Evolutionary conservation across 495 filamentous ascomycete species (phyloP).

Genomic region (Podospora comata): DNA sequence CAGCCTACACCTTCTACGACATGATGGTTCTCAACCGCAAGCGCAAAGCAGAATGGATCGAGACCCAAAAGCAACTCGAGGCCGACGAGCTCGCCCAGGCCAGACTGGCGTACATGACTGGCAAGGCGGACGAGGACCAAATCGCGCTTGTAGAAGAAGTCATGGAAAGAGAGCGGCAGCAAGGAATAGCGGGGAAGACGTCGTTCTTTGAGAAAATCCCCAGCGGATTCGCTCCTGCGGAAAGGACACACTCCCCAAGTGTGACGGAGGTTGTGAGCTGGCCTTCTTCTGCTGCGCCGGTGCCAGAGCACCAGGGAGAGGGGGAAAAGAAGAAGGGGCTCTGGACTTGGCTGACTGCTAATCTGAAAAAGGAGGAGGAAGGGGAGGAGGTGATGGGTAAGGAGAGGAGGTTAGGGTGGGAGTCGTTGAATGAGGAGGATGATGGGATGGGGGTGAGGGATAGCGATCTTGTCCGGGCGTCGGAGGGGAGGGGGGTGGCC

Average conservation of each 20-base stretch:
- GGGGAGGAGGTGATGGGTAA: constrained; percentile 22
- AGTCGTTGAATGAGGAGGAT: constrained; percentile 39
- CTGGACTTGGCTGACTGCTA: constrained; percentile 41
- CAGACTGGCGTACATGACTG: constrained; percentile 57
- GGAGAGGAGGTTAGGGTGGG: constrained; percentile 34
- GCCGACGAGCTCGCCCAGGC: constrained; percentile 52
- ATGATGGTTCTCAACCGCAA: constrained; percentile 84
- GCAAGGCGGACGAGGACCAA: constrained; percentile 59
- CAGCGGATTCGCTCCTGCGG: constrained; percentile 29
- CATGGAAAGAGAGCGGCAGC: constrained; percentile 30
- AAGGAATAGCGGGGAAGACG: constrained; percentile 8
- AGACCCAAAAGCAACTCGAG: constrained; percentile 58
- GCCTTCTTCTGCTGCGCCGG: neutral
- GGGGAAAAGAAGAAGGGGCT: constrained; percentile 19
- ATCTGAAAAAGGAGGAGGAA: constrained; percentile 60
- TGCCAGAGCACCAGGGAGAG: neutral
- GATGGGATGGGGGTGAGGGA: constrained; percentile 35
- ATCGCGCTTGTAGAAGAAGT: constrained; percentile 47
- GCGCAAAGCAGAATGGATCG: constrained; percentile 62
- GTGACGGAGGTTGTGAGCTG: constrained; percentile 19
- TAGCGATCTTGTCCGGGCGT: constrained; percentile 38
- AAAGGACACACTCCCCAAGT: neutral
- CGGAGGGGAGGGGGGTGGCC: constrained; percentile 33
- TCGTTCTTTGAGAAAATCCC: constrained; percentile 37
- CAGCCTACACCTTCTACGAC: constrained; percentile 76